Evolutionary conservation across 2,329 filamentous ascomycete species (phyloP), one percentile per base, ranked within the genome.

Genomic region (Xylaria sp.): DNA sequence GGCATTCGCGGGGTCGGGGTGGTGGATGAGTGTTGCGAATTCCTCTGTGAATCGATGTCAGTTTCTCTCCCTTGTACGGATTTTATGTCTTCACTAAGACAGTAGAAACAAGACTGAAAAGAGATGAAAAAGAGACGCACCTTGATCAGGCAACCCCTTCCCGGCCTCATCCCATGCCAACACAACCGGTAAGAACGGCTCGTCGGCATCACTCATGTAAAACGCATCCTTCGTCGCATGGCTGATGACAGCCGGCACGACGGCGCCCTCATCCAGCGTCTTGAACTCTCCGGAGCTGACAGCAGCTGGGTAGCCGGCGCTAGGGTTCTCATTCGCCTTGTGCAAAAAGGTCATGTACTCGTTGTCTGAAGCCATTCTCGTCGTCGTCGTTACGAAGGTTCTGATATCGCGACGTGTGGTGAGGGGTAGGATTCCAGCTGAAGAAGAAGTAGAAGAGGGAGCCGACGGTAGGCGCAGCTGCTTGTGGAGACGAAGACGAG

Each of bases 321-420:
- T 87, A 16, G 89, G 87, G 71, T 92, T 87, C 69, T 86, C 79
- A 76, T 96, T 96, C 57, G 91, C 91, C 78, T 94, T 94, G 72
- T 94, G 83, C 59, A 97, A 80, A 72, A 97, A 96, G 61, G 88
- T 80, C 75, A 86, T 83, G 79, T 96, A 97, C 63, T 89, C 88
- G 62, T 89, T 85, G 79, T 96, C 91, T 57, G 86, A 87, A 6
- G 86, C 83, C 88, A 90, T 91, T 13, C 59, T 78, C 18, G 19
- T 13, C 11, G 54, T 49, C 52, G 55, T 46, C 39, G 59, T 47
- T 42, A 59, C 23, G 58, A 56, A 37, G 49, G 13, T 16, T 19
- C 2, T 7, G 3, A 2, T 9, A 16, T 13, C 37, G 48, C 19
- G 55, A 52, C 44, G 58, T 39, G 30, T 11, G 53, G 55, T 18